Conservation (phyloP, 2,329 filamentous ascomycete species). For the Eurotiales sp. region DNA sequence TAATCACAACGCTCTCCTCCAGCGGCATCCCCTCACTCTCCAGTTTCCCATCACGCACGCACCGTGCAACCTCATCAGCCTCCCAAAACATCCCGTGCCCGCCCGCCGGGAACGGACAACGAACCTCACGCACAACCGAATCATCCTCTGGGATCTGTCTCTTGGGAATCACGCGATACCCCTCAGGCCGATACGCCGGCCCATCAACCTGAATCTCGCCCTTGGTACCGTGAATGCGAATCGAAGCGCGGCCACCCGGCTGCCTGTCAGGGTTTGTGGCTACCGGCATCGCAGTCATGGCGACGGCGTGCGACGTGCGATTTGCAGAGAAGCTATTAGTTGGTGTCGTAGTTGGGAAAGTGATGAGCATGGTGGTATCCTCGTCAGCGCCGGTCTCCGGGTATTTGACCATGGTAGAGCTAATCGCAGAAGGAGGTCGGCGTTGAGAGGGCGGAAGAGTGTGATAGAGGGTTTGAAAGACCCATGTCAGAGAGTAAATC, state of each 20-base stretch:
- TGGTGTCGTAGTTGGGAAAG: conserved; percentile 61
- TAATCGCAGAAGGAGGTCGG: conserved; percentile 61
- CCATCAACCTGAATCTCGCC: conserved; percentile 80
- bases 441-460: conserved; percentile 62
- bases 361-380: conserved; percentile 70
- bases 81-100: conserved; percentile 90
- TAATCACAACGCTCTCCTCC: conserved; percentile 77
- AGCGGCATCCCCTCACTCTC: conserved; percentile 69
- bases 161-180: conserved; percentile 61
- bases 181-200: conserved; percentile 65
- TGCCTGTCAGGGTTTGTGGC: conserved; percentile 59
- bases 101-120: conserved; percentile 47
- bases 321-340: conserved; percentile 28
- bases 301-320: conserved; percentile 64
- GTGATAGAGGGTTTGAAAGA: conserved; percentile 85
- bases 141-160: conserved; percentile 43
- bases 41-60: conserved; percentile 69
- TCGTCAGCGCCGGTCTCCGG: conserved; percentile 71
- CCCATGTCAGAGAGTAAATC: conserved; percentile 85
- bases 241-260: conserved; percentile 57
- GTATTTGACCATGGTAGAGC: conserved; percentile 68
- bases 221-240: conserved; percentile 74
- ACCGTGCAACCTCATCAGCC: conserved; percentile 73
- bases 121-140: conserved; percentile 29
- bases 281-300: conserved; percentile 62